Evolutionary conservation across 192 early-diverging fungal genomes (phyloP).

Genomic region (Funneliformis geosporum): DNA sequence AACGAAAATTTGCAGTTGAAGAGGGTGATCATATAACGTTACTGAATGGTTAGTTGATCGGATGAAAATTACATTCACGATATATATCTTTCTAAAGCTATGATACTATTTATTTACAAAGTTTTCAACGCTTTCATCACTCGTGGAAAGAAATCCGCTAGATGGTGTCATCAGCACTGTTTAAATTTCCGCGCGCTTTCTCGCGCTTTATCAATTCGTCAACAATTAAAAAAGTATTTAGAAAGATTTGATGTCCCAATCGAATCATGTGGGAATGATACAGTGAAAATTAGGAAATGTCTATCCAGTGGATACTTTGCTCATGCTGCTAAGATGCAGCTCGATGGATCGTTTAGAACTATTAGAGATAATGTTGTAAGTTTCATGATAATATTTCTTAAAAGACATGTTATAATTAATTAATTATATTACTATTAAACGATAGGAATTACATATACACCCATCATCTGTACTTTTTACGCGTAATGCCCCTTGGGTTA

Average conservation of each 20-base stretch:
- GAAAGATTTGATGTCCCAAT: slow-evolving; percentile 26
- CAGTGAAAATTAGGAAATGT: slow-evolving; percentile 61
- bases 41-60: slow-evolving; percentile 43
- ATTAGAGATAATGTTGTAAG: slow-evolving; percentile 61
- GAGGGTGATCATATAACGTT: slow-evolving; percentile 73
- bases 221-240: slow-evolving; percentile 83
- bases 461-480: slow-evolving; percentile 93
- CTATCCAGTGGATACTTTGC: slow-evolving; percentile 74
- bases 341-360: slow-evolving; percentile 69
- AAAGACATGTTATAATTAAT: background rate
- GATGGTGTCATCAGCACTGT: slow-evolving; percentile 87
- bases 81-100: background rate
- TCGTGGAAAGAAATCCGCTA: slow-evolving; percentile 50
- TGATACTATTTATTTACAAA: slow-evolving; percentile 34
- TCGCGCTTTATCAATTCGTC: slow-evolving; percentile 80
- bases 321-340: slow-evolving; percentile 68
- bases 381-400: background rate
- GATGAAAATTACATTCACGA: background rate
- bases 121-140: slow-evolving; percentile 79
- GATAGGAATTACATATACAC: slow-evolving; percentile 67
- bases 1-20: slow-evolving; percentile 70
- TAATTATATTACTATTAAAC: background rate
- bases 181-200: slow-evolving; percentile 79
- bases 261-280: slow-evolving; percentile 34
- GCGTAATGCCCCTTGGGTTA: slow-evolving; percentile 85